Percentiles rank a stretch among this genome's conserved stretches.
Conservation (phyloP, 2,329 filamentous ascomycete genomes). For the Apiospora marii region DNA sequence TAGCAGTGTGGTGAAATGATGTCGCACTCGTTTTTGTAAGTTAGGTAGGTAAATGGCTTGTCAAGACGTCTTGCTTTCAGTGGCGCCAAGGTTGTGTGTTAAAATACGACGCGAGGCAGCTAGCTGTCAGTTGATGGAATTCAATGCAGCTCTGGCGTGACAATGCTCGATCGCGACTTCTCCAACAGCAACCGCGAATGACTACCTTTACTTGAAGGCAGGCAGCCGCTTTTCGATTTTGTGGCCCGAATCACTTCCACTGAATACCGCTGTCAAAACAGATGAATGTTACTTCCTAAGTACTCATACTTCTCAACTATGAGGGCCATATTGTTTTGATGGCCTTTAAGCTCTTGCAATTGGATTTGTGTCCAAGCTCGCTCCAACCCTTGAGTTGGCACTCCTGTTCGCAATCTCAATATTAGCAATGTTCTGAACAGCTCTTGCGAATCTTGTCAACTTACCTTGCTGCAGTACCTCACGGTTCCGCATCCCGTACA, state of each 20-base stretch:
- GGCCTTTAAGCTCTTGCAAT: constrained; percentile 53
- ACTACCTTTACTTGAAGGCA: too few relatives aligned
- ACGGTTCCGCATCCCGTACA: constrained; percentile 29
- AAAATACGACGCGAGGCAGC: background rate
- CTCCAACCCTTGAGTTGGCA: constrained; percentile 54
- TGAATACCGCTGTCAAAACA: background rate
- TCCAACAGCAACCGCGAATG: background rate
- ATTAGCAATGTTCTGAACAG: background rate
- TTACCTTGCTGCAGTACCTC: constrained; percentile 57
- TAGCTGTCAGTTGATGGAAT: background rate
- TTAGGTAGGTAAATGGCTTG: background rate
- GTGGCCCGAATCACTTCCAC: background rate
- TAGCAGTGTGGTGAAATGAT: too few relatives aligned
- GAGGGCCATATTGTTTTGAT: constrained; percentile 46
- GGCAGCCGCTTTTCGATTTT: background rate
- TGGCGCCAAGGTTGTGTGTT: background rate
- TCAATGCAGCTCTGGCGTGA: background rate
- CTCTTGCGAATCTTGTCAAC: constrained; percentile 32
- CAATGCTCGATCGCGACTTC: background rate
- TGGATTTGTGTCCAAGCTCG: constrained; percentile 50
- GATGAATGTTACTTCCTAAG: too few relatives aligned
- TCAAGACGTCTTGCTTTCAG: background rate
- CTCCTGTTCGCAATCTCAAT: constrained; percentile 38
- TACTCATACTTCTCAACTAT: constrained; percentile 10
- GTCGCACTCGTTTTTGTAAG: background rate